phyloP scores from a whole-genome alignment of 2,329 filamentous ascomycete species.

The Sporothrix mexicana region DNA sequence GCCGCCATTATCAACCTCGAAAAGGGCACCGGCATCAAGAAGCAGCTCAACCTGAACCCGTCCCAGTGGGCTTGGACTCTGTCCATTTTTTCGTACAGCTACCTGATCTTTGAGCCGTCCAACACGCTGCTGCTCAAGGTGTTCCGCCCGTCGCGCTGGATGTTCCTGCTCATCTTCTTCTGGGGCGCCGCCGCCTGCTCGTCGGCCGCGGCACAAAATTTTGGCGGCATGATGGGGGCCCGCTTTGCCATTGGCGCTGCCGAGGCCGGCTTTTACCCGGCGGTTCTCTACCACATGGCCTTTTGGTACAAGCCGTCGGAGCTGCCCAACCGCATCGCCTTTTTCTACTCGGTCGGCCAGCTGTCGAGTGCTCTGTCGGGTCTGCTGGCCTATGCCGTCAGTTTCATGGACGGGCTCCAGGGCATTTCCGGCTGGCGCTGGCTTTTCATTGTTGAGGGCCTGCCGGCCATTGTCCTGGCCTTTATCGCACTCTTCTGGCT shows the following conservation, averaged over 20 bases:
- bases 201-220: slow-evolving; percentile 45
- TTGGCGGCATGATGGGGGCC: slow-evolving; percentile 48
- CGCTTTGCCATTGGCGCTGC: slow-evolving; percentile 48
- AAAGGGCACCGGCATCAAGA: slow-evolving; percentile 49
- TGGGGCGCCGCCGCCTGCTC: slow-evolving; percentile 48
- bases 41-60: slow-evolving; percentile 44
- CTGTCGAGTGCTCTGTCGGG: slow-evolving; percentile 46
- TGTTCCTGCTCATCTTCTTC: slow-evolving; percentile 45
- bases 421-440: slow-evolving; percentile 64
- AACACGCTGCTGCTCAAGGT: slow-evolving; percentile 48
- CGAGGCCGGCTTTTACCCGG: slow-evolving; percentile 47
- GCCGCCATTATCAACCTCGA: slow-evolving; percentile 51
- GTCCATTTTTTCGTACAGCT: slow-evolving; percentile 51
- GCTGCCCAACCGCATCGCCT: slow-evolving; percentile 47
- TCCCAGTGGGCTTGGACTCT: slow-evolving; percentile 49
- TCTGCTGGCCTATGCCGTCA: slow-evolving; percentile 47
- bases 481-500: slow-evolving; percentile 71
- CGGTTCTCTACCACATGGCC: slow-evolving; percentile 48
- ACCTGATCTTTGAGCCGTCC: slow-evolving; percentile 48
- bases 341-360: slow-evolving; percentile 48
- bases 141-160: slow-evolving; percentile 46
- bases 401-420: slow-evolving; percentile 43
- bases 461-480: slow-evolving; percentile 63
- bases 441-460: slow-evolving; percentile 71
- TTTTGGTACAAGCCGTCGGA: slow-evolving; percentile 49